Base-by-base conservation (phyloP, 345 rosid species). In the Triadica sebifera region DNA sequence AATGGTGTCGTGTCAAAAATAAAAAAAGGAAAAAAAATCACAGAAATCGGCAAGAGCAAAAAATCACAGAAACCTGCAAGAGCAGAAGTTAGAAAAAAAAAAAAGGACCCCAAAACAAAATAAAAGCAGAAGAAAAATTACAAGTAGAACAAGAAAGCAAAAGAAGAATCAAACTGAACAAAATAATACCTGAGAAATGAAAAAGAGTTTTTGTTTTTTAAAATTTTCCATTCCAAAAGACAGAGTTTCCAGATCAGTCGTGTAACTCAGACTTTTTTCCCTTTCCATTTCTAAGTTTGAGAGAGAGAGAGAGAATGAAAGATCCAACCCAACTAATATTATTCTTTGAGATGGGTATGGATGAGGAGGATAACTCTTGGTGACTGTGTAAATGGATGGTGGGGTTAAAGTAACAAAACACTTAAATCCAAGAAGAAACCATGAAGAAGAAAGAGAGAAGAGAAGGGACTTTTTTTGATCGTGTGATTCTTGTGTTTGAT, bases 171-270 rank as follows among this genome's bases (percentile, higher is more conserved):
- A 12, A 11, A 24, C 45, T 9, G 37, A 12, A 64, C 49, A 64
- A 29, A 46, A 4, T 51, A n/a, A 47, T 74, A 79, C 82, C 79
- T 49, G 73, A 55, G 13, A 12, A 37, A 56, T 6, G 17, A 4
- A 71, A 41, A 62, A 55, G 56, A n/a, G n/a, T n/a, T n/a, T n/a
- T n/a, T n/a, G n/a, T n/a, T n/a, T n/a, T n/a, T 7, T 49, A n/a
- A n/a, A 57, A 43, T 59, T 58, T 43, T 34, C 13, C 3, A 53
- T 4, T n/a, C 64, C 64, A 22, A 59, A 39, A 59, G n/a, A 25
- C 39, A 37, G 52, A 25, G 63, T 25, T 76, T 39, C 16, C 15
- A 73, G 70, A 71, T 67, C 66, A n/a, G n/a, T n/a, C n/a, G 46
- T 61, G 45, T 69, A 38, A 46, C 22, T 12, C 34, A 51, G 8